A percentile compares a stretch with the other conserved stretches of the same genome.
These are phyloP conservation scores for Colletotrichum sp. DNA, from an alignment of 2,329 filamentous ascomycete genomes.

Conservation along the genomic window DNA sequence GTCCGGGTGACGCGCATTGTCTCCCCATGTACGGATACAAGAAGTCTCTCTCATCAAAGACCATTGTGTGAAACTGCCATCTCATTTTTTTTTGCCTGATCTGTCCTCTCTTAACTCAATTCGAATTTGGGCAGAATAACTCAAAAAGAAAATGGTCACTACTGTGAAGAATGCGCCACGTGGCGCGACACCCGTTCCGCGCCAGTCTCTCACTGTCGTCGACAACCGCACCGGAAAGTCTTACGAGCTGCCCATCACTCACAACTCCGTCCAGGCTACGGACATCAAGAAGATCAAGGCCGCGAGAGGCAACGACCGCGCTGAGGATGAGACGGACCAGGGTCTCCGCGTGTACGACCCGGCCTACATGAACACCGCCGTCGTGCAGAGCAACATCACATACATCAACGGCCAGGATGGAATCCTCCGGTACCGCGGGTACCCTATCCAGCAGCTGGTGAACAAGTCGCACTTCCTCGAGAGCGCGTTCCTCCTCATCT, in stretches of 20 bases:
- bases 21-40: not conserved
- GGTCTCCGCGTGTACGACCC: constrained; percentile 56
- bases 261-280: constrained; percentile 55
- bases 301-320: constrained; percentile 34
- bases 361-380: constrained; percentile 59
- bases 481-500: constrained; percentile 54
- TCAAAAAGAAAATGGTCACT: constrained; percentile 1
- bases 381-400: constrained; percentile 53
- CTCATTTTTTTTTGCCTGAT: not conserved
- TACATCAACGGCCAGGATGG: constrained; percentile 59
- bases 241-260: constrained; percentile 53
- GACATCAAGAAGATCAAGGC: constrained; percentile 58
- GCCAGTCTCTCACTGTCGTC: constrained; percentile 44
- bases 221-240: constrained; percentile 55
- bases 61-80: not conserved
- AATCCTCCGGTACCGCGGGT: constrained; percentile 56
- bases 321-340: constrained; percentile 52
- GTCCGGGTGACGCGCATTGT: not conserved
- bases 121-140: not conserved
- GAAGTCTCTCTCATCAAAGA: not conserved
- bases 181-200: constrained; percentile 19
- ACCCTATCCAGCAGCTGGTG: constrained; percentile 56
- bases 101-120: not conserved
- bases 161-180: constrained; percentile 14
- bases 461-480: constrained; percentile 55